Evolutionary conservation across 495 filamentous ascomycete genomes (phyloP), one percentile per base, ranked within the genome.

Genomic region (Xylaria grammica): DNA sequence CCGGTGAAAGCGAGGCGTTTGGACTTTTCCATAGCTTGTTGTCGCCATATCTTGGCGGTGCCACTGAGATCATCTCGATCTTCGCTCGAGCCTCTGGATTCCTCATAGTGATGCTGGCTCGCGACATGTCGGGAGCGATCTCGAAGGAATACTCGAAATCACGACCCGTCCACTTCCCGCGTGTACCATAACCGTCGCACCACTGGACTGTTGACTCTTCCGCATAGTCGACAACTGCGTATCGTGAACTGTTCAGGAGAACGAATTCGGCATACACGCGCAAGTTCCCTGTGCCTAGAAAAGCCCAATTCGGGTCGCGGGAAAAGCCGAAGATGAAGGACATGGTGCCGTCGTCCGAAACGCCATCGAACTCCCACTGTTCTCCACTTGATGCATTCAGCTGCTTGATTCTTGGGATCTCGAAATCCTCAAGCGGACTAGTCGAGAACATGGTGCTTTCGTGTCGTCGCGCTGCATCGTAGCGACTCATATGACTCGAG

Each of bases 341-440:
- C 30, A 4, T 4, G 1, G 0, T 48, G 36, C 46, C 65, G 44
- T 67, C 65, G 3, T 57, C 51, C 0, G 67, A 67, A 8, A 69
- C 32, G 11, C 69, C 69, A 49, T 71, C 69, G 49, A 72, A 72
- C 32, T 72, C 70, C 70, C 70, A 72, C 27, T 72, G 70, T 40
- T 72, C 68, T 26, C 68, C 67, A n/a, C n/a, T n/a, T n/a, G n/a
- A n/a, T n/a, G n/a, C n/a, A n/a, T n/a, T n/a, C n/a, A n/a, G n/a
- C n/a, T n/a, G n/a, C n/a, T n/a, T n/a, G n/a, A n/a, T n/a, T n/a
- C n/a, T n/a, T n/a, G n/a, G n/a, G n/a, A n/a, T n/a, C n/a, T n/a
- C n/a, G n/a, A n/a, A n/a, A n/a, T n/a, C n/a, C n/a, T n/a, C n/a
- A n/a, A n/a, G n/a, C n/a, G n/a, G n/a, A n/a, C n/a, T n/a, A n/a